Evolutionary conservation across 441 rosid genomes (phyloP), one percentile per base, ranked within the genome.

Genomic region (Adansonia rubrostipa): DNA sequence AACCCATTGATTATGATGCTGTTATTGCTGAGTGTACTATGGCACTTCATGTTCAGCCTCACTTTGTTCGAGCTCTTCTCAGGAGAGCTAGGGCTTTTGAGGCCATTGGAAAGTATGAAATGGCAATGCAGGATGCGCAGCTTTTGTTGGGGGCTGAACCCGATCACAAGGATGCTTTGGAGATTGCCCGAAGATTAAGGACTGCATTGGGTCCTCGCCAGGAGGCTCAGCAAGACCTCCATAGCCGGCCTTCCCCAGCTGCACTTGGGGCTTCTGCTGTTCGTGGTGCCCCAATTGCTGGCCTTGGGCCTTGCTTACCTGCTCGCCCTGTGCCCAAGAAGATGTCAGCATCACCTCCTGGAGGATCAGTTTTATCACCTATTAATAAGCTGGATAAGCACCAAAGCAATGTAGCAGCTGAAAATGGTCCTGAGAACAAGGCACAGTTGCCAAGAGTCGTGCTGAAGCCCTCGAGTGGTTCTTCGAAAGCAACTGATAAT

Each of bases 211-310:
- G 93, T 19, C 88, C 92, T 13, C 89, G 83, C 50, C 92, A 86
- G 76, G 94, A 90, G 82, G 90, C 89, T 45, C 93, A 95, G 89
- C 93, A 88, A 82, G 94, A 92, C 80, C 92, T 86, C 76, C 97
- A 87, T 61, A 94, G 97, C 69, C 88, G 95, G 17, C 98, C 99
- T 4, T 94, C 99, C 22, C 97, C 98, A 5, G 99, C 98, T 53
- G 99, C 98, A 11, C 90, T 96, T 10, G 99, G 99, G 67, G 98
- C 99, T 17, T 96, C 97, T n/a, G 99, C 97, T 0, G 93, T 95
- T 15, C 89, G 95, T 20, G 98, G 99, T 47, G 93, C 97, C 4
- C 99, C 98, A 0, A 85, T 94, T 75, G 82, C 84, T 80, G 98
- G 99, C n/a, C 93, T 93, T 73, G 98, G 99, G 33, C 92, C 96